Conservation (phyloP, 2,329 filamentous ascomycete species). For the Colletotrichum tamarilloi region DNA sequence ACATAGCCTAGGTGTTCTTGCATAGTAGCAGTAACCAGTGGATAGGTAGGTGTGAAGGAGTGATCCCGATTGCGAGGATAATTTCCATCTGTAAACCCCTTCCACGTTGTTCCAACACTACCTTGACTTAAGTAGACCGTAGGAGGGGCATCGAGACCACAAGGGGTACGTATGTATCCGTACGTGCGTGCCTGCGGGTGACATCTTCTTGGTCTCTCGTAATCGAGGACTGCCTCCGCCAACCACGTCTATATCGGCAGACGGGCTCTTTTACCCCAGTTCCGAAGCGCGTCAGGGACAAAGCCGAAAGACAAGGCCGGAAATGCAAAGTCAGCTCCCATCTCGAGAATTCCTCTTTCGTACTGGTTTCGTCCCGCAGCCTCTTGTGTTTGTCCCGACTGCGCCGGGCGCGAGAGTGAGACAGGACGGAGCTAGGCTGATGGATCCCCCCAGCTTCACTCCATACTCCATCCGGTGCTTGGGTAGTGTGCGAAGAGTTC, state of each 20-base stretch:
- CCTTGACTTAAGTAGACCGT: neutral
- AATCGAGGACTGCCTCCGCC: too few species aligned
- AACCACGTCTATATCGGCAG: too few species aligned
- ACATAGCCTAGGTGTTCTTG: neutral
- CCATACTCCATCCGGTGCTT: neutral
- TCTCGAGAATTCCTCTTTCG: neutral
- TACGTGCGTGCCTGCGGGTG: too few species aligned
- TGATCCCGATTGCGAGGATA: neutral
- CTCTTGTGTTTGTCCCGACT: conserved; percentile 13
- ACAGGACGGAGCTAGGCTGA: conserved; percentile 16
- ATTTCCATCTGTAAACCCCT: neutral
- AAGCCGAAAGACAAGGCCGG: conserved; percentile 13
- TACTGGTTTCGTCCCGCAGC: conserved; percentile 8
- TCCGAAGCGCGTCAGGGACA: conserved; percentile 15
- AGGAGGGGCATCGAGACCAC: neutral
- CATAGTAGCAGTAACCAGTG: neutral
- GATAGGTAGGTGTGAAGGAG: neutral
- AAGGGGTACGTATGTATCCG: too few species aligned
- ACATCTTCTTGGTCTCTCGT: too few species aligned
- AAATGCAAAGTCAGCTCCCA: neutral
- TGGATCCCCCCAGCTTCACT: neutral
- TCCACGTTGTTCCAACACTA: neutral
- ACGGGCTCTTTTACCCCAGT: neutral
- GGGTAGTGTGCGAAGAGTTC: neutral
- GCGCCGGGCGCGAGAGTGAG: conserved; percentile 13